Evolutionary conservation across 2,329 filamentous ascomycete species (phyloP).

Genomic region (Scedosporium apiospermum): DNA sequence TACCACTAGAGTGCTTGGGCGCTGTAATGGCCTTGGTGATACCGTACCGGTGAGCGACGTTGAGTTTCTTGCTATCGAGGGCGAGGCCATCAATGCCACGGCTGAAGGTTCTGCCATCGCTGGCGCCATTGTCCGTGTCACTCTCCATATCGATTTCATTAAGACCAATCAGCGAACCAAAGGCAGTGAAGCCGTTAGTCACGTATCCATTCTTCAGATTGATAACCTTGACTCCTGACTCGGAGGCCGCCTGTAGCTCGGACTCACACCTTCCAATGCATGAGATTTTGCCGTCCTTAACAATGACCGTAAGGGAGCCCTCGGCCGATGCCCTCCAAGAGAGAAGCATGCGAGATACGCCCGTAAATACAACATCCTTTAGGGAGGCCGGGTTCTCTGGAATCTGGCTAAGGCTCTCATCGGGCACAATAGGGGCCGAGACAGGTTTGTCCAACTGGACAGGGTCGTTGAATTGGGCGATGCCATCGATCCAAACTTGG

Average conservation of each 20-base stretch:
- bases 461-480: constrained; percentile 43
- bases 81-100: constrained; percentile 48
- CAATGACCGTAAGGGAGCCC: constrained; percentile 34
- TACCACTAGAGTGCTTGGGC: constrained; percentile 33
- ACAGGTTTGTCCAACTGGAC: constrained; percentile 43
- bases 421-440: constrained; percentile 25
- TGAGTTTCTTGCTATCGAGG: constrained; percentile 46
- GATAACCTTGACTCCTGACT: background rate
- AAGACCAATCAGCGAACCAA: constrained; percentile 51
- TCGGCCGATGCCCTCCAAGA: constrained; percentile 11
- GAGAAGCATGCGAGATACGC: constrained; percentile 28
- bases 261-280: constrained; percentile 45
- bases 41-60: constrained; percentile 42
- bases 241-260: constrained; percentile 23
- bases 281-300: constrained; percentile 41
- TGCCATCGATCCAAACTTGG: constrained; percentile 56
- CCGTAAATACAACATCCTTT: constrained; percentile 43
- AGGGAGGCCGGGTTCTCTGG: constrained; percentile 29
- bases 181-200: constrained; percentile 49
- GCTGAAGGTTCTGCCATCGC: constrained; percentile 35
- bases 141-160: constrained; percentile 52
- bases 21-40: constrained; percentile 50
- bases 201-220: constrained; percentile 48
- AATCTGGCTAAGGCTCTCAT: constrained; percentile 29
- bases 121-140: constrained; percentile 41